Evolutionary conservation across 805 yeast genomes (phyloP).

Genomic region (Candida verbasci): DNA sequence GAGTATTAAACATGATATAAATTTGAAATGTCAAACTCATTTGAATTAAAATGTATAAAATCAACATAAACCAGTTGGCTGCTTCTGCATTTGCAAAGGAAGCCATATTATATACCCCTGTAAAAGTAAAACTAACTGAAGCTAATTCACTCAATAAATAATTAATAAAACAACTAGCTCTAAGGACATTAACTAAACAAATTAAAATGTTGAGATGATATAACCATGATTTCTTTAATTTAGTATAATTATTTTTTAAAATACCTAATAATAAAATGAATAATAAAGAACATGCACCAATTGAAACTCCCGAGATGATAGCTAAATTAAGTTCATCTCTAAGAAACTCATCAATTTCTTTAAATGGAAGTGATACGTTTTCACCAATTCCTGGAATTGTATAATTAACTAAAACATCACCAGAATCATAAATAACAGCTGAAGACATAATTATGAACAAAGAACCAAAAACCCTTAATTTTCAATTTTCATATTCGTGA

Average conservation of each 20-base stretch:
- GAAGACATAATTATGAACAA: no score
- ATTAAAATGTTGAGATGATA: slow-evolving; percentile 69
- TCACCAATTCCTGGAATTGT: slow-evolving; percentile 5
- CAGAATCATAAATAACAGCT: slow-evolving; percentile 1
- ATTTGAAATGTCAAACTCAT: slow-evolving; percentile 68
- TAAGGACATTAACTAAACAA: slow-evolving; percentile 51
- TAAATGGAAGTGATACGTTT: slow-evolving; percentile 4
- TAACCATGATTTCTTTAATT: slow-evolving; percentile 23
- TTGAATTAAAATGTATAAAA: slow-evolving; percentile 61
- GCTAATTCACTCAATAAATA: slow-evolving; percentile 52
- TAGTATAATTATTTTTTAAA: slow-evolving; percentile 1
- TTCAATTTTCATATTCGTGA: no score
- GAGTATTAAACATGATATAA: slow-evolving; percentile 61
- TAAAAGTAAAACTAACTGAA: slow-evolving; percentile 41
- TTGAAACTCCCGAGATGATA: slow-evolving; percentile 9
- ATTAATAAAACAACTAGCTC: slow-evolving; percentile 55
- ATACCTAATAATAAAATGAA: slow-evolving; percentile 6
- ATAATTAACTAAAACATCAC: slow-evolving; percentile 5
- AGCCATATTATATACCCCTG: slow-evolving; percentile 23
- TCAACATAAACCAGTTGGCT: slow-evolving; percentile 53
- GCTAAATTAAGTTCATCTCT: background rate
- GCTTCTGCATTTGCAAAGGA: slow-evolving; percentile 54
- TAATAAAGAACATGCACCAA: slow-evolving; percentile 10
- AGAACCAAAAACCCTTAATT: no score
- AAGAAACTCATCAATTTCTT: slow-evolving; percentile 7